These are phyloP conservation scores for Fraxinus americana DNA, from an alignment of 257 asterid species.

Conservation along the genomic window DNA sequence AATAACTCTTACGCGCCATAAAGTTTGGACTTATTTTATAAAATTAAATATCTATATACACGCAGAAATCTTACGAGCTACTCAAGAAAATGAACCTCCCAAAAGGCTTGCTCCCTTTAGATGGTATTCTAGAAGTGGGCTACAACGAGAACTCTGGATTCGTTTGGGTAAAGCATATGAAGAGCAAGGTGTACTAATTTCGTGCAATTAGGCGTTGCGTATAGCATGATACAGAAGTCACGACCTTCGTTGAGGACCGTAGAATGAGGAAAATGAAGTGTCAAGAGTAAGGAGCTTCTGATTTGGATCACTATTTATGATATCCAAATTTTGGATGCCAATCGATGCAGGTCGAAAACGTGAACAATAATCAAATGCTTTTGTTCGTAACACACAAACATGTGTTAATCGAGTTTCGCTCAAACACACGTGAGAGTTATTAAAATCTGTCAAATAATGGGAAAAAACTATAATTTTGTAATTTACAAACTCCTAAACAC, in stretches of 20 bases:
- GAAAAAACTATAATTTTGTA: too few relatives aligned
- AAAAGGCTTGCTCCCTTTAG: slow-evolving; percentile 62
- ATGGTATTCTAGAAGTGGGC: slow-evolving; percentile 63
- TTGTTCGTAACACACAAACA: too few relatives aligned
- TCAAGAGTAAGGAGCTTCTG: slow-evolving; percentile 73
- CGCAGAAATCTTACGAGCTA: slow-evolving; percentile 58
- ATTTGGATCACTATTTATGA: slow-evolving; percentile 65
- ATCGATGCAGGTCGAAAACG: too few relatives aligned
- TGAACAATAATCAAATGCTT: too few relatives aligned
- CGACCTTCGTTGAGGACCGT: slow-evolving; percentile 65
- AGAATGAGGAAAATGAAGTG: slow-evolving; percentile 72
- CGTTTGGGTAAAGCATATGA: slow-evolving; percentile 71
- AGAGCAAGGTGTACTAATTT: slow-evolving; percentile 53
- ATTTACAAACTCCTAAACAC: too few relatives aligned
- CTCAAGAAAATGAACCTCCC: slow-evolving; percentile 61
- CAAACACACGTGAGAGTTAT: too few relatives aligned
- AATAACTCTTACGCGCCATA: too few relatives aligned
- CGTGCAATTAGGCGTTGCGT: slow-evolving; percentile 51
- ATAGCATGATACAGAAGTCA: slow-evolving; percentile 65
- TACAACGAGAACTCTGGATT: slow-evolving; percentile 59
- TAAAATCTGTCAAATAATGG: too few relatives aligned
- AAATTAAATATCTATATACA: slow-evolving; percentile 31
- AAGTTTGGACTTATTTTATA: too few relatives aligned
- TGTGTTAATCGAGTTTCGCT: too few relatives aligned
- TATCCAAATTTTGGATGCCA: slow-evolving; percentile 53